Conservation (phyloP, 164 flowering plant species). For the Tinospora cordifolia region DNA sequence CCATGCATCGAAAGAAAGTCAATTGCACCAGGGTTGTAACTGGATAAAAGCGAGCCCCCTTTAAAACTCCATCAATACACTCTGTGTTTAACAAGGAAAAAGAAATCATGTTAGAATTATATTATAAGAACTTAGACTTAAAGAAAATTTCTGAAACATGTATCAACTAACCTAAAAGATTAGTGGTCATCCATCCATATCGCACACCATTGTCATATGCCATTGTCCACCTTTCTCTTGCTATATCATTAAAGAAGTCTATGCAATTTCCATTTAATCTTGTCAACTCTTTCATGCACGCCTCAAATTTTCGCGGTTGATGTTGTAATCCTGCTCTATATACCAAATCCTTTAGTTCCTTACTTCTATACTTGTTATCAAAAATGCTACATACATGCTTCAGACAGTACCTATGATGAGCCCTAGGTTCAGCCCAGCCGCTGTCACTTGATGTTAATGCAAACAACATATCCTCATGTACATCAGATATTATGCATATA, state of each 20-base stretch:
- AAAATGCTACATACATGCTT: background rate
- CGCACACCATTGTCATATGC: background rate
- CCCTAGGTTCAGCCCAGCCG: constrained; percentile 2
- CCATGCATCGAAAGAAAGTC: background rate
- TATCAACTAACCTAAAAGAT: background rate
- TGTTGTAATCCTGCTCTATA: constrained; percentile 1
- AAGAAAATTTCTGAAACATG: background rate
- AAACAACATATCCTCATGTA: background rate
- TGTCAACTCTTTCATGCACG: background rate
- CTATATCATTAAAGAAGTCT: background rate
- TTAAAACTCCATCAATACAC: background rate
- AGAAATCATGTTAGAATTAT: background rate
- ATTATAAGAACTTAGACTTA: background rate
- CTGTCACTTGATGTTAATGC: background rate
- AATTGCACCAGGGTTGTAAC: background rate
- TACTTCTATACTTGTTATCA: background rate
- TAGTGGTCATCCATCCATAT: constrained; percentile 1
- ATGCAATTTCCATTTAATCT: background rate
- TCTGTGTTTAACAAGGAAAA: background rate
- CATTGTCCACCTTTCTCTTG: background rate
- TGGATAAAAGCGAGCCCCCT: constrained; percentile 3
- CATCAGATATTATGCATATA: background rate
- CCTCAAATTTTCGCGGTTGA: background rate
- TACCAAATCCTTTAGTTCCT: background rate
- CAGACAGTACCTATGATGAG: constrained; percentile 1